Conservation (phyloP, 2,329 filamentous ascomycete species). For the Venturia effusa region DNA sequence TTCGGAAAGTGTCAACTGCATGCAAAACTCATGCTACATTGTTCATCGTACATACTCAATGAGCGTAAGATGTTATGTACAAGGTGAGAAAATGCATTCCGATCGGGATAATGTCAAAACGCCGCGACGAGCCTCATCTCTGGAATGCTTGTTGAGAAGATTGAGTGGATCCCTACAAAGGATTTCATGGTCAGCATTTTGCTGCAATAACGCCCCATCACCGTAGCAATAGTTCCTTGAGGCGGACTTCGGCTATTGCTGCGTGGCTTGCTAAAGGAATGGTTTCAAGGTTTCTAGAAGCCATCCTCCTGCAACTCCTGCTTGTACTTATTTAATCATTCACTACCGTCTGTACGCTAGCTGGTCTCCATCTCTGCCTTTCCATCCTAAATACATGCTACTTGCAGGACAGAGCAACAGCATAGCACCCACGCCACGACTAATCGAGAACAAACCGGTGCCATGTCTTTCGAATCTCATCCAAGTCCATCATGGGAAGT, state of each 20-base stretch:
- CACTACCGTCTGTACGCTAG: neutral
- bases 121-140: neutral
- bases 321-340: neutral
- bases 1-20: neutral
- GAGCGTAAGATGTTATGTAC: neutral
- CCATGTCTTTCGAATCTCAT: neutral
- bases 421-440: neutral
- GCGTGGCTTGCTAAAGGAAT: neutral
- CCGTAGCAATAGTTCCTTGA: neutral
- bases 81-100: neutral
- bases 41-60: neutral
- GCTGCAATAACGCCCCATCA: neutral
- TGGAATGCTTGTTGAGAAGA: neutral
- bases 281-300: slow-evolving; percentile 2
- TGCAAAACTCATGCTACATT: neutral
- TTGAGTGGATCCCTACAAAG: neutral
- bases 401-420: neutral
- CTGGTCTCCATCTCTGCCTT: neutral
- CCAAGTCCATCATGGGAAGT: neutral
- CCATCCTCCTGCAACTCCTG: neutral
- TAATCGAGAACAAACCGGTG: neutral
- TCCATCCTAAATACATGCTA: neutral
- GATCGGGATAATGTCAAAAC: neutral
- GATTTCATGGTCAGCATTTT: neutral
- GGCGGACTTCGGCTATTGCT: neutral